Evolutionary conservation across 257 asterid genomes (phyloP), one percentile per base, ranked within the genome.

Genomic region (Solanum bulbocastanum): DNA sequence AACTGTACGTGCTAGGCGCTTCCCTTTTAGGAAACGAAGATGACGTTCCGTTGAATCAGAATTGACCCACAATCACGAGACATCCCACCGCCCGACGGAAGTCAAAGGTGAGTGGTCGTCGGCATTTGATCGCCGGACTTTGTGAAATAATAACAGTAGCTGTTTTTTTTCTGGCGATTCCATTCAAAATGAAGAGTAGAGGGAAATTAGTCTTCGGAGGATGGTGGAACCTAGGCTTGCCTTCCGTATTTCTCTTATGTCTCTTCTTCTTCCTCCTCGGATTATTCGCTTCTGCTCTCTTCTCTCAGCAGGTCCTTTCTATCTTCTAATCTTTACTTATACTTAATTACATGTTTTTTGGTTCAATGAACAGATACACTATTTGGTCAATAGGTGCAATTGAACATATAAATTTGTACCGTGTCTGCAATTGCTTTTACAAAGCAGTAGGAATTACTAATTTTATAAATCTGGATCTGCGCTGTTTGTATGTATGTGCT

Each of bases 221-320:
- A 22, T 87, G 74, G 89, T 16, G 83, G 87, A 82, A 25, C 89
- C 39, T 82, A 46, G 83, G 87, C 37, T 83, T 87, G n/a, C 87
- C 89, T 35, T 49, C 49, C 12, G 75, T 87, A 6, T 87, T 87
- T 33, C 74, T 87, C 33, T 68, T 87, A 13, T 87, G 89, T 49
- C 87, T 87, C 42, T 87, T 83, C 87, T 87, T 87, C 84, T 87
- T 87, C 87, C 89, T 87, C n/a, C 86, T 78, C 5, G 89, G 89
- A 6, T 87, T 87, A 6, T 83, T 87, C 75, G 87, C 84, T 27
- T 87, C 87, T 62, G 32, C 72, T 8, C 87, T 83, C 71, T 83
- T 87, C 74, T 87, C 87, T 82, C 87, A 66, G 16, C 87, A 87
- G 87, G 89, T 82, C 30, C 20, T 7, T 46, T 42, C 27, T 44